Percentiles rank a stretch among this genome's conserved stretches.
Evolutionary conservation across 129 eudicot genomes (phyloP).

Genomic region (Artemisia tridentata): DNA sequence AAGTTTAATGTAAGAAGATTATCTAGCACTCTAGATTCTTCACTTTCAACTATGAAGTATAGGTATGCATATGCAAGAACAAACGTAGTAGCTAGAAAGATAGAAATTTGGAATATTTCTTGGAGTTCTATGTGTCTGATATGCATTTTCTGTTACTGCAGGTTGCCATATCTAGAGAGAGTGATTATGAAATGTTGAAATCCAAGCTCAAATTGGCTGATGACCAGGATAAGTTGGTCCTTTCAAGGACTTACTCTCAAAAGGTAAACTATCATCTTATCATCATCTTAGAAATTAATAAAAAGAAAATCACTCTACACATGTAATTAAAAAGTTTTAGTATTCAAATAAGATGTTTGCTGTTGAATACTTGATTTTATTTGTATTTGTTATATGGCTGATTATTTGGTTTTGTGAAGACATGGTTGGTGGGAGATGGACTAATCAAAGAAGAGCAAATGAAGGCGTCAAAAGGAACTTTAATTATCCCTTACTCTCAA

Average conservation of each 20-base stretch:
- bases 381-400: background rate
- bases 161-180: slow-evolving; percentile 45
- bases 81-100: too few relatives aligned
- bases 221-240: slow-evolving; percentile 37
- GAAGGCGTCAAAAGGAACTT: slow-evolving; percentile 72
- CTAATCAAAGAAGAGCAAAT: slow-evolving; percentile 55
- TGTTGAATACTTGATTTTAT: background rate
- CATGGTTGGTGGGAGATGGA: slow-evolving; percentile 83
- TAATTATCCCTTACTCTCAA: slow-evolving; percentile 72
- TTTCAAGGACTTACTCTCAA: slow-evolving; percentile 24
- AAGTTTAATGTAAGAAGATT: too few relatives aligned
- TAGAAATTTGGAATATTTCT: too few relatives aligned
- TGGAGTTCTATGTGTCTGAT: too few relatives aligned
- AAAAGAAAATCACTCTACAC: background rate
- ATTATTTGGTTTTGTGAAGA: slow-evolving; percentile 35
- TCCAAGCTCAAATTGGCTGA: slow-evolving; percentile 29
- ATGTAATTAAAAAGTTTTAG: background rate
- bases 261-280: slow-evolving; percentile 33
- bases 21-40: too few relatives aligned
- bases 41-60: too few relatives aligned
- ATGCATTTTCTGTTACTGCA: slow-evolving; percentile 1
- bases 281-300: background rate
- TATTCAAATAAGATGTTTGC: background rate
- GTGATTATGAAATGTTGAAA: slow-evolving; percentile 47
- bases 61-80: too few relatives aligned